phyloP scores from a whole-genome alignment of 169 alveolate species.

The Condylostoma magnum region DNA sequence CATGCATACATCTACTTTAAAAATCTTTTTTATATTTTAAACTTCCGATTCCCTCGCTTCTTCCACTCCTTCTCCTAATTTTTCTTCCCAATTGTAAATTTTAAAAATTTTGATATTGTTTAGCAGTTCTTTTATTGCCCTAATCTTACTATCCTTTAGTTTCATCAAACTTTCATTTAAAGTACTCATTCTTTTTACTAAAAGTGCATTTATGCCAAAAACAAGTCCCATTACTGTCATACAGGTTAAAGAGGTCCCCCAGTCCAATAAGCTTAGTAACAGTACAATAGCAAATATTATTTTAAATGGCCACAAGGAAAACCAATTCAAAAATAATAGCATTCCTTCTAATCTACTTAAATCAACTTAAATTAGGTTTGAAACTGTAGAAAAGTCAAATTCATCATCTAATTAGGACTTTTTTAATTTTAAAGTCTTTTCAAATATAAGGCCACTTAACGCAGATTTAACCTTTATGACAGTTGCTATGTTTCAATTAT shows the following conservation, averaged over 20 bases:
- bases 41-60: not conserved
- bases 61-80: constrained; percentile 1
- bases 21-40: not conserved
- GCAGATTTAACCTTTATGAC: constrained; percentile 11
- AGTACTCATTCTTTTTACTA: not conserved
- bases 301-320: constrained; percentile 16
- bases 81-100: constrained; percentile 19
- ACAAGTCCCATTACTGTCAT: not conserved
- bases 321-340: not conserved
- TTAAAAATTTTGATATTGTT: constrained; percentile 7
- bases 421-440: constrained; percentile 12
- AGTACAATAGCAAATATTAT: not conserved
- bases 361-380: constrained; percentile 25
- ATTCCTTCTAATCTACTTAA: not conserved
- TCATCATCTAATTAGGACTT: not conserved
- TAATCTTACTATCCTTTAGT: constrained; percentile 11
- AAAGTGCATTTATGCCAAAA: not conserved
- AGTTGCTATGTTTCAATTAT: not conserved
- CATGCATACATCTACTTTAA: not conserved
- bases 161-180: not conserved
- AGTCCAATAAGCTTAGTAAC: not conserved
- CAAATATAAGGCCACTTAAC: constrained; percentile 1
- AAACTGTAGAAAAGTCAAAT: constrained; percentile 3
- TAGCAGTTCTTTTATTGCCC: constrained; percentile 4
- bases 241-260: not conserved